phyloP scores from a whole-genome alignment of 495 filamentous ascomycete species.

The Neurospora sp. region DNA sequence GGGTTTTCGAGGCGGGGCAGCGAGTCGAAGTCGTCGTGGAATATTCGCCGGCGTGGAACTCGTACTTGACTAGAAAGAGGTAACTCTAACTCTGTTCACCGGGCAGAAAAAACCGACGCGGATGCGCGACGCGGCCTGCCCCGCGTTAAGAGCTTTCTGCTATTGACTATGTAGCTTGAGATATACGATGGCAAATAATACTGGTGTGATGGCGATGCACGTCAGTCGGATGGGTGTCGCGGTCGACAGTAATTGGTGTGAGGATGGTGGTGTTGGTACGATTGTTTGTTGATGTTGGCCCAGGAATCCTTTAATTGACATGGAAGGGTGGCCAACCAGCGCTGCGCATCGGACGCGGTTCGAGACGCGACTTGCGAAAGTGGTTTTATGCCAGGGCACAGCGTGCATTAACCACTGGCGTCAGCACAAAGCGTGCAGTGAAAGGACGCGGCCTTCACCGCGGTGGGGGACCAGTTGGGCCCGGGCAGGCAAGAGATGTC shows the following conservation, averaged over 20 bases:
- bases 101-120: background rate
- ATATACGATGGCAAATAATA: background rate
- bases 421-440: background rate
- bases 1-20: slow-evolving; percentile 15
- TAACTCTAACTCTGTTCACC: background rate
- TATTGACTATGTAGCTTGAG: background rate
- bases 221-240: background rate
- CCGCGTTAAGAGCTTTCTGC: background rate
- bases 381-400: background rate
- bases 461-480: no score
- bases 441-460: background rate
- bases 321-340: slow-evolving; percentile 3
- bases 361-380: slow-evolving; percentile 5
- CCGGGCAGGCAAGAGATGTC: background rate
- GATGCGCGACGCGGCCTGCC: background rate
- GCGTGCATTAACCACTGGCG: background rate
- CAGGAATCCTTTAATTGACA: background rate
- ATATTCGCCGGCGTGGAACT: background rate
- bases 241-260: background rate
- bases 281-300: slow-evolving; percentile 1
- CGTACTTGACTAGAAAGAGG: background rate
- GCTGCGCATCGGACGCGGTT: slow-evolving; percentile 1
- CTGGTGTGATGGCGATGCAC: background rate
- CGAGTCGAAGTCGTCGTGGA: background rate
- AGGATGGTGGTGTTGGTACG: background rate